Base-by-base conservation (phyloP, 2,329 filamentous ascomycete genomes). In the Arthrobotrys musiformis region DNA sequence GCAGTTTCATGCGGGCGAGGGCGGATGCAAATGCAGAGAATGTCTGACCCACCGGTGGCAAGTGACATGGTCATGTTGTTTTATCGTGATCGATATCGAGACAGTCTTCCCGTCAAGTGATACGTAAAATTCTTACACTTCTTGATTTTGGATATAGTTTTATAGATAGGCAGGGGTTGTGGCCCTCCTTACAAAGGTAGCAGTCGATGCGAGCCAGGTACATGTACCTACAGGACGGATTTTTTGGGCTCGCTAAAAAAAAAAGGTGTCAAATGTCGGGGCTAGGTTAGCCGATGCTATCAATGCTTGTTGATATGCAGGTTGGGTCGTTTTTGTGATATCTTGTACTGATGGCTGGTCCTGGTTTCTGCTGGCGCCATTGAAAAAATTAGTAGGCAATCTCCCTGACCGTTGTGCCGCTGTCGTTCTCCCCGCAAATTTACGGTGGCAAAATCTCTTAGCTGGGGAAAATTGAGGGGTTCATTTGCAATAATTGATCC, bases 31-130 rank as follows among this genome's bases (percentile, higher is more conserved):
- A 63, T 42, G 54, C 54, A 61, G 19, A 37, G 28, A 56, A 37
- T 72, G 48, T 72, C 58, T 72, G 37, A 56, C 54, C 48, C 22
- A 42, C 8, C 19, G 48, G 68, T 72, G 68, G 58, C 68, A 72
- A 58, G 60, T 72, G 68, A 64, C 46, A 64, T 58, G 46, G 62
- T 72, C 58, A 72, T 52, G 35, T 54, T 40, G 54, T 58, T 40
- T 58, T 58, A 58, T 58, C 54, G 17, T 58, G 54, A 58, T 58
- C 30, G 26, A 58, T 58, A 58, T 40, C 17, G 13, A 58, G 54
- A 58, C 54, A 11, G 8, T 40, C 26, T 58, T 8, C 15, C 19
- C 40, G 54, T 58, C 54, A 58, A 58, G 54, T 58, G 54, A 58
- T 58, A 19, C 40, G 54, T 26, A 40, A 58, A 58, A 40, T 24